Percentiles rank a stretch among this genome's conserved stretches.
Conservation (phyloP, 1,139 yeast genomes). For the Blastobotrys serpentis region DNA sequence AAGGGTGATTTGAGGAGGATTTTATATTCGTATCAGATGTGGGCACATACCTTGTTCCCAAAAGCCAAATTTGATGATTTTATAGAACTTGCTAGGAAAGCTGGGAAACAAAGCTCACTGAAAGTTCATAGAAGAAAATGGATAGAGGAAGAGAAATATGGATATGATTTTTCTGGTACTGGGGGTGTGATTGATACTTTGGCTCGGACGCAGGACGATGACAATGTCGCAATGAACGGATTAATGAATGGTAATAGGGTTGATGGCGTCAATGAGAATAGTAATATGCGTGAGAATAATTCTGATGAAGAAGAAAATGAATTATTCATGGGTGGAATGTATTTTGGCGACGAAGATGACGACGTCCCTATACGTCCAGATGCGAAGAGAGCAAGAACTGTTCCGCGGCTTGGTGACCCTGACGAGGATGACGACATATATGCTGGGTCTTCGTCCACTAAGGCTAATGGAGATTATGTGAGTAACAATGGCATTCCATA, state of each 20-base stretch:
- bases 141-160: conserved; percentile 35
- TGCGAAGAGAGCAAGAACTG: not conserved
- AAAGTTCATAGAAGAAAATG: conserved; percentile 31
- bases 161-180: conserved; percentile 3
- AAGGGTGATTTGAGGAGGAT: conserved; percentile 49
- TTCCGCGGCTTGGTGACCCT: conserved; percentile 12
- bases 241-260: not conserved
- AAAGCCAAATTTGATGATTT: conserved; percentile 74
- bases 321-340: conserved; percentile 4
- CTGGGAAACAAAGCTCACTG: conserved; percentile 35
- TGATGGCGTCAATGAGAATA: conserved; percentile 7
- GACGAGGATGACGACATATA: conserved; percentile 16
- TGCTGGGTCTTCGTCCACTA: not conserved
- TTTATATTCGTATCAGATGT: conserved; percentile 68
- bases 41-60: conserved; percentile 83
- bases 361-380: conserved; percentile 1
- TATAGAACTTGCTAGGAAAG: conserved; percentile 34
- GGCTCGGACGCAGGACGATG: conserved; percentile 1
- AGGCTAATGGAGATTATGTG: not conserved
- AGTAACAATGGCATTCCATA: conserved; percentile 14
- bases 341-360: conserved; percentile 4
- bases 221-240: not conserved
- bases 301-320: not conserved
- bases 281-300: not conserved
- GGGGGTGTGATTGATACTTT: not conserved